A percentile compares a stretch with the other conserved stretches of the same genome.
These are phyloP conservation scores for Xylariaceae sp. DNA, from an alignment of 2,329 filamentous ascomycete genomes.

Conservation along the genomic window DNA sequence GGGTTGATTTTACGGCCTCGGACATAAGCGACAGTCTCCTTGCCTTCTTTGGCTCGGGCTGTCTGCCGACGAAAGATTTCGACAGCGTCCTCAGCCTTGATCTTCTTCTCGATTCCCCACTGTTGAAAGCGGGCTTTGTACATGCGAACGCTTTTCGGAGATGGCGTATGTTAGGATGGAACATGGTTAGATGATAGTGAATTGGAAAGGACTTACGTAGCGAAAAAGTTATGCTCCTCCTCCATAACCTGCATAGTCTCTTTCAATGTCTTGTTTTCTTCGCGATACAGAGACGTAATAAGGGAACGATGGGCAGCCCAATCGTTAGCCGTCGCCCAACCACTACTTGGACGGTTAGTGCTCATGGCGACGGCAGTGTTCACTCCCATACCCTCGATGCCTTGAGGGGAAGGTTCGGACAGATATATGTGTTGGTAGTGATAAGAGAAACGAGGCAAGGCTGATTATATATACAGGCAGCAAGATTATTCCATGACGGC, in stretches of 20 bases:
- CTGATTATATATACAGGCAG: neutral
- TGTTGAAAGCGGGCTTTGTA: conserved; percentile 31
- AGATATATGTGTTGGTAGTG: no score
- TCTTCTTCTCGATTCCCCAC: conserved; percentile 32
- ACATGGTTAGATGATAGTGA: neutral
- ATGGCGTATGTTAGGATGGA: neutral
- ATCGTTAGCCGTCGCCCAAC: conserved; percentile 27
- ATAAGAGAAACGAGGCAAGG: neutral
- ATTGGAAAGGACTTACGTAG: conserved; percentile 29
- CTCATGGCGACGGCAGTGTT: conserved; percentile 15
- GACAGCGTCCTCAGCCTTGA: conserved; percentile 29
- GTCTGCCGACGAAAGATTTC: conserved; percentile 31
- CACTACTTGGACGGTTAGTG: conserved; percentile 18
- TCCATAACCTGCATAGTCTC: conserved; percentile 30
- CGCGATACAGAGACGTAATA: conserved; percentile 26
- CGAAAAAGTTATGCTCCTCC: conserved; percentile 49
- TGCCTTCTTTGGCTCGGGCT: conserved; percentile 27
- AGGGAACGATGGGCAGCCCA: conserved; percentile 24
- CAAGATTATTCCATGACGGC: no score
- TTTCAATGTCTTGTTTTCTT: conserved; percentile 30
- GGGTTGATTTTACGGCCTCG: conserved; percentile 26
- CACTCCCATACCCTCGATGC: no score
- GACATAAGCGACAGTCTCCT: conserved; percentile 27
- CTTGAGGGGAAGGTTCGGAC: no score
- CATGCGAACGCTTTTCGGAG: conserved; percentile 25